Evolutionary conservation across 768 basidiomycete species (phyloP).

Genomic region (Tylopilus sp.): DNA sequence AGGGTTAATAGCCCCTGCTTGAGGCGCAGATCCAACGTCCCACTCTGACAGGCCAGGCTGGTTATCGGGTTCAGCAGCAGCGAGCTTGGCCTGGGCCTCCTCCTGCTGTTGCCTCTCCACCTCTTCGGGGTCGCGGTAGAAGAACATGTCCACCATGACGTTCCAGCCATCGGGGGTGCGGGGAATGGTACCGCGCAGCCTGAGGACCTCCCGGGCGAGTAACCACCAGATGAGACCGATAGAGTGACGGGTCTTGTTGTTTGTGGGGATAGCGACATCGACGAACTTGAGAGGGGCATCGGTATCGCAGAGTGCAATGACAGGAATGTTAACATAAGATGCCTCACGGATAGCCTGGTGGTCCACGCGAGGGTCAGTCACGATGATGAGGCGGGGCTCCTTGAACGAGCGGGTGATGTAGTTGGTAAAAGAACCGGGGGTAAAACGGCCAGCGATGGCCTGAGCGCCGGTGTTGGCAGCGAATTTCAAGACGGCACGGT

Average conservation of each 20-base stretch:
- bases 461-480: conserved; percentile 98
- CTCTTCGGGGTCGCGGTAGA: conserved; percentile 99
- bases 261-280: conserved; percentile 97
- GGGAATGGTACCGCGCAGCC: conserved; percentile 90
- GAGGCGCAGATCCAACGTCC: conserved; percentile 68
- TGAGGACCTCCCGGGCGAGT: conserved; percentile 94
- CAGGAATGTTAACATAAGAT: conserved; percentile 99
- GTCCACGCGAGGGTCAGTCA: conserved; percentile 98
- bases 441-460: conserved; percentile 99
- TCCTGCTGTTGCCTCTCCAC: conserved; percentile 97
- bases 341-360: conserved; percentile 99
- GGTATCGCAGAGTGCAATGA: conserved; percentile 98
- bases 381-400: conserved; percentile 97
- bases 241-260: conserved; percentile 98
- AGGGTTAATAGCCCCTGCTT: conserved; percentile 74
- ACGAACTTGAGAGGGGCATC: conserved; percentile 97
- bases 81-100: conserved; percentile 80
- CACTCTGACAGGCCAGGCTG: conserved; percentile 61
- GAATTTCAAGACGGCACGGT: conserved; percentile 98
- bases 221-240: conserved; percentile 99
- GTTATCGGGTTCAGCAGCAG: conserved; percentile 53
- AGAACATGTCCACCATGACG: conserved; percentile 99
- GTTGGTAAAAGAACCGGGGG: conserved; percentile 98
- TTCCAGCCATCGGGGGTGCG: conserved; percentile 92
- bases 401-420: conserved; percentile 99